A percentile compares a stretch with the other conserved stretches of the same genome.
Evolutionary conservation across 2,329 filamentous ascomycete species (phyloP).

Genomic region (Calonectria multiphialidica): DNA sequence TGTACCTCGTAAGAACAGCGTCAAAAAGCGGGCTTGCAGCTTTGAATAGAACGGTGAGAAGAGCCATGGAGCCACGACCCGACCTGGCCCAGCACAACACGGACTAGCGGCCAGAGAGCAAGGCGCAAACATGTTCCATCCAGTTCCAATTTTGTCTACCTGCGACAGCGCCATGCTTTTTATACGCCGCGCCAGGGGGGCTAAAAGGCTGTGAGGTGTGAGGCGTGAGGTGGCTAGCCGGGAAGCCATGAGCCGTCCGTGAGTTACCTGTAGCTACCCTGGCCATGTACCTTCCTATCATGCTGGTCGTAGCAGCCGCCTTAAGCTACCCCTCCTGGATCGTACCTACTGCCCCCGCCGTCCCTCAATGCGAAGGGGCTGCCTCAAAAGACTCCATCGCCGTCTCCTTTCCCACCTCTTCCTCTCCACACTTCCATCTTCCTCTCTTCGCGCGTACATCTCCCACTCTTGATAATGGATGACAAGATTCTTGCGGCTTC

Average conservation of each 20-base stretch:
- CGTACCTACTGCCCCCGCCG: constrained; percentile 13
- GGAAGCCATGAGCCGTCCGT: too few species aligned
- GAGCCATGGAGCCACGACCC: background rate
- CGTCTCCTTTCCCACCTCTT: constrained; percentile 20
- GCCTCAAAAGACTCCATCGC: constrained; percentile 42
- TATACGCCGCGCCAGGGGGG: background rate
- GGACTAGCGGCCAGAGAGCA: background rate
- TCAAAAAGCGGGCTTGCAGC: constrained; percentile 28
- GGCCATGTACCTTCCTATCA: background rate
- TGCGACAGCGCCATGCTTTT: background rate
- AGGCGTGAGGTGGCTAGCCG: too few species aligned
- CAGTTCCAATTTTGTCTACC: background rate
- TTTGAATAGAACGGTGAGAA: constrained; percentile 26
- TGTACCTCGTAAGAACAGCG: constrained; percentile 20
- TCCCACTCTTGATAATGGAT: constrained; percentile 57
- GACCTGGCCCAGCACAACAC: background rate
- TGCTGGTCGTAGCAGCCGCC: background rate
- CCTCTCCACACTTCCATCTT: constrained; percentile 3
- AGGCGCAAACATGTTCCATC: background rate
- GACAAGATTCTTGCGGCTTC: constrained; percentile 71
- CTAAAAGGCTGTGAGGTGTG: too few species aligned
- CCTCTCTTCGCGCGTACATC: background rate
- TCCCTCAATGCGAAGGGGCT: constrained; percentile 30
- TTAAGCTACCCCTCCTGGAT: constrained; percentile 15
- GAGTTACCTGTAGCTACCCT: background rate